Conservation (phyloP, 2,329 filamentous ascomycete species). For the Colletotrichum tamarilloi region DNA sequence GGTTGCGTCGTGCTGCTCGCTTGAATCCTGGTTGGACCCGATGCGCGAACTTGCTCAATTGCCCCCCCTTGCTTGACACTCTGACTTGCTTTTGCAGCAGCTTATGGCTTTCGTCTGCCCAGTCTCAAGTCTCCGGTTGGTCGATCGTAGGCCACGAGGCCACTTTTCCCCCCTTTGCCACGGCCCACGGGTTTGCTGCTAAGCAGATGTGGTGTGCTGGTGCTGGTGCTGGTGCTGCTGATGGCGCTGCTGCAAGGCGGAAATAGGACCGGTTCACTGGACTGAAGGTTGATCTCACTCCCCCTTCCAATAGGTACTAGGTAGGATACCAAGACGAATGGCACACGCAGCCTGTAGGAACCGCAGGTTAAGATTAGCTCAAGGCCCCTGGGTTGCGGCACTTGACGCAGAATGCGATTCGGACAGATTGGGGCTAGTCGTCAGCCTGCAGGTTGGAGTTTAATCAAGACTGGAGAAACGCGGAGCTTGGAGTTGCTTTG, state of each 20-base stretch:
- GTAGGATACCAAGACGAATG: neutral
- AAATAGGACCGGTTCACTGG: neutral
- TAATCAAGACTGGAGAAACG: slow-evolving; percentile 29
- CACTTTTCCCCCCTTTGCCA: slow-evolving; percentile 17
- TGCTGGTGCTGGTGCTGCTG: neutral
- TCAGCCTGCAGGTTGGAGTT: slow-evolving; percentile 25
- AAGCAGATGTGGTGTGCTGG: neutral
- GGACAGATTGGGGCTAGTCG: slow-evolving; percentile 20
- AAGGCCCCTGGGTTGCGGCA: slow-evolving; percentile 16
- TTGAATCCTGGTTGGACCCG: neutral
- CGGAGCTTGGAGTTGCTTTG: neutral
- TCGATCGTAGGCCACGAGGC: neutral
- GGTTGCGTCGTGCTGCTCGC: neutral
- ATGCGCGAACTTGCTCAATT: neutral
- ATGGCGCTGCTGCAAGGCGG: slow-evolving; percentile 3
- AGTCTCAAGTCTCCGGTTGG: slow-evolving; percentile 22
- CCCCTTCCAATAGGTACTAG: neutral
- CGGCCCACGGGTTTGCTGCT: slow-evolving; percentile 10
- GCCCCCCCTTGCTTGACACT: slow-evolving; percentile 27
- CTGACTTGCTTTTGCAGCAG: slow-evolving; percentile 17
- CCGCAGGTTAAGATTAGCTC: slow-evolving; percentile 20
- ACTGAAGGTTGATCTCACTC: neutral
- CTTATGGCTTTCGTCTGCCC: slow-evolving; percentile 4
- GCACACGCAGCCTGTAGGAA: neutral
- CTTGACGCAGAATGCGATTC: slow-evolving; percentile 23